Conservation (phyloP, 2,329 filamentous ascomycete species). For the Aspergillus vadensis region DNA sequence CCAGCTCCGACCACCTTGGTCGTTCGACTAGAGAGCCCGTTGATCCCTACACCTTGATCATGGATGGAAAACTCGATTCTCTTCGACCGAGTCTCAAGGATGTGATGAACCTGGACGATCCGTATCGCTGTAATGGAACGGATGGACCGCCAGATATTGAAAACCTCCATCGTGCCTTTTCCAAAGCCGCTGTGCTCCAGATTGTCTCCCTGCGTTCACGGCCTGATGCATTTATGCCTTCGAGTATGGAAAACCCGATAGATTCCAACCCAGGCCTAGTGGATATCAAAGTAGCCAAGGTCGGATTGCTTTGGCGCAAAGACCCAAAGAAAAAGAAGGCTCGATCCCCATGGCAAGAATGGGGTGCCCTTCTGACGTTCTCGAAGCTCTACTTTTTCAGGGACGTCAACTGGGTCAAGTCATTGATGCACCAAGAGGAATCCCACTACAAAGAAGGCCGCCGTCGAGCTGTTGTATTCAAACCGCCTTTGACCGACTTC, state of each 20-base stretch:
- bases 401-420: slow-evolving; percentile 90
- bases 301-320: slow-evolving; percentile 92
- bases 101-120: slow-evolving; percentile 88
- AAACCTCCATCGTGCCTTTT: slow-evolving; percentile 83
- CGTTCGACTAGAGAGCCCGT: slow-evolving; percentile 78
- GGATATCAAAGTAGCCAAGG: slow-evolving; percentile 96
- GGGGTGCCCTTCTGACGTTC: slow-evolving; percentile 95
- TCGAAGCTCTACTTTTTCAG: slow-evolving; percentile 96
- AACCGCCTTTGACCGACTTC: slow-evolving; percentile 85
- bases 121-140: slow-evolving; percentile 83
- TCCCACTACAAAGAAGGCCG: slow-evolving; percentile 76
- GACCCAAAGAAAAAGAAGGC: slow-evolving; percentile 91
- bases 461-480: slow-evolving; percentile 80
- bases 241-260: slow-evolving; percentile 78
- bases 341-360: slow-evolving; percentile 96
- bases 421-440: slow-evolving; percentile 84
- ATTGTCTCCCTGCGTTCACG: slow-evolving; percentile 92
- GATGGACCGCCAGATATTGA: slow-evolving; percentile 74
- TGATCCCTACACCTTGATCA: slow-evolving; percentile 90
- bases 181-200: slow-evolving; percentile 86
- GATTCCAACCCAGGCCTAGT: slow-evolving; percentile 91
- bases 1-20: slow-evolving; percentile 64
- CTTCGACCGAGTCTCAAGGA: slow-evolving; percentile 85
- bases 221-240: slow-evolving; percentile 93
- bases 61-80: slow-evolving; percentile 82